Evolutionary conservation across 1,284 basidiomycete species (phyloP).

Genomic region (Ceratobasidium theobromae): DNA sequence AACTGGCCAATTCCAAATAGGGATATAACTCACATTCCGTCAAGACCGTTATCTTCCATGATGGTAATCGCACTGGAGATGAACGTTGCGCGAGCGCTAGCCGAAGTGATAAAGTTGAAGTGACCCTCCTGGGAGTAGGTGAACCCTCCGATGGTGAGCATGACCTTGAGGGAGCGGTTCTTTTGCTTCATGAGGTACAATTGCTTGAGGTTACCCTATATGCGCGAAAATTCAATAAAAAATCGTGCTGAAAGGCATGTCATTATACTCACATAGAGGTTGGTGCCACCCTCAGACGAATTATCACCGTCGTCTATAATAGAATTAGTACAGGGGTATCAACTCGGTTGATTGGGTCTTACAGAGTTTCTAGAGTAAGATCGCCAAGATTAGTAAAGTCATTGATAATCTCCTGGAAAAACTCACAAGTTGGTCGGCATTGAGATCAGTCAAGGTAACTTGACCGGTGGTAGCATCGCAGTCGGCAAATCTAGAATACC

Average conservation of each 20-base stretch:
- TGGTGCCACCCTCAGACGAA: slow-evolving; percentile 52
- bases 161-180: slow-evolving; percentile 73
- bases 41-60: slow-evolving; percentile 85
- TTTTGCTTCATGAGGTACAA: slow-evolving; percentile 71
- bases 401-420: neutral
- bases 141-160: slow-evolving; percentile 77
- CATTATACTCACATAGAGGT: slow-evolving; percentile 45
- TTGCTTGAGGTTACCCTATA: slow-evolving; percentile 88
- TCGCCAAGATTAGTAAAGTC: slow-evolving; percentile 13
- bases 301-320: slow-evolving; percentile 49
- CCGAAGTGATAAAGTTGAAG: slow-evolving; percentile 61
- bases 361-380: slow-evolving; percentile 59
- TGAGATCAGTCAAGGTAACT: slow-evolving; percentile 73
- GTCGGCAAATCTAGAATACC: slow-evolving; percentile 74
- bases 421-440: slow-evolving; percentile 69
- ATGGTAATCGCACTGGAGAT: slow-evolving; percentile 69
- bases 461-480: slow-evolving; percentile 65
- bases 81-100: slow-evolving; percentile 64
- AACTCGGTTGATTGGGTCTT: slow-evolving; percentile 60
- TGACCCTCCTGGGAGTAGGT: slow-evolving; percentile 68
- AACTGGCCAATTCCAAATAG: neutral
- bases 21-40: slow-evolving; percentile 58
- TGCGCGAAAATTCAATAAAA: slow-evolving; percentile 50
- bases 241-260: neutral
- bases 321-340: slow-evolving; percentile 29